phyloP scores from a whole-genome alignment of 768 basidiomycete genomes.

The Pulveroboletus ravenelii region DNA sequence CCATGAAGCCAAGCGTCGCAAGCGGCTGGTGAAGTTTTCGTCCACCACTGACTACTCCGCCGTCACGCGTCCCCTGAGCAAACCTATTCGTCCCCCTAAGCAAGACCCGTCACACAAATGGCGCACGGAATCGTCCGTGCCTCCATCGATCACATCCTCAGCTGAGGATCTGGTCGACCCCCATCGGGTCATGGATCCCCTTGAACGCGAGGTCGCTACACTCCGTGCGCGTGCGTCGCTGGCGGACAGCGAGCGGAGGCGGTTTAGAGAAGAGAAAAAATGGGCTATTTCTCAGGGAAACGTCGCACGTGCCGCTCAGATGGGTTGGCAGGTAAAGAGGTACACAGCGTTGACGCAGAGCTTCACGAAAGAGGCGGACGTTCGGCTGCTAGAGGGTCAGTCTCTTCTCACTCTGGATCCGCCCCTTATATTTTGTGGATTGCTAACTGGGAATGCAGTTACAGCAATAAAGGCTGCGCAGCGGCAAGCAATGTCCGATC shows the following conservation, averaged over 20 bases:
- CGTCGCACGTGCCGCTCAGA: constrained; percentile 64
- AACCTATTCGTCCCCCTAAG: constrained; percentile 26
- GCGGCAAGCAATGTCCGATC: constrained; percentile 11
- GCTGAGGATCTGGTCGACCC: constrained; percentile 62
- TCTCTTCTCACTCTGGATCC: background rate
- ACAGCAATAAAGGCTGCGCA: constrained; percentile 24
- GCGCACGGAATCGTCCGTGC: constrained; percentile 33
- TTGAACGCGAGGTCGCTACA: constrained; percentile 70
- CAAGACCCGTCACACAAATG: constrained; percentile 28
- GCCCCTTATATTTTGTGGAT: background rate
- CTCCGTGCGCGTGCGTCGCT: constrained; percentile 73
- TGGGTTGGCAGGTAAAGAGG: constrained; percentile 80
- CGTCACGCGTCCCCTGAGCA: constrained; percentile 15
- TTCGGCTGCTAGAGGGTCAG: constrained; percentile 60
- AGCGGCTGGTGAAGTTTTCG: constrained; percentile 46
- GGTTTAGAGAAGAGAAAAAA: constrained; percentile 81
- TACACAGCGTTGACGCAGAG: constrained; percentile 78
- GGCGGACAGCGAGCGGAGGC: constrained; percentile 77
- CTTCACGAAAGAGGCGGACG: constrained; percentile 74
- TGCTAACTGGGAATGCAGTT: constrained; percentile 18
- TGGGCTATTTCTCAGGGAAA: constrained; percentile 84
- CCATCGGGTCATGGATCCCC: constrained; percentile 51
- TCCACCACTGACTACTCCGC: constrained; percentile 29
- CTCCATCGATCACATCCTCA: constrained; percentile 63
- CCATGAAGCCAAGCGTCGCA: constrained; percentile 25